Evolutionary conservation across 2,329 filamentous ascomycete genomes (phyloP), one percentile per base, ranked within the genome.

Genomic region (Colletotrichum somersetense): DNA sequence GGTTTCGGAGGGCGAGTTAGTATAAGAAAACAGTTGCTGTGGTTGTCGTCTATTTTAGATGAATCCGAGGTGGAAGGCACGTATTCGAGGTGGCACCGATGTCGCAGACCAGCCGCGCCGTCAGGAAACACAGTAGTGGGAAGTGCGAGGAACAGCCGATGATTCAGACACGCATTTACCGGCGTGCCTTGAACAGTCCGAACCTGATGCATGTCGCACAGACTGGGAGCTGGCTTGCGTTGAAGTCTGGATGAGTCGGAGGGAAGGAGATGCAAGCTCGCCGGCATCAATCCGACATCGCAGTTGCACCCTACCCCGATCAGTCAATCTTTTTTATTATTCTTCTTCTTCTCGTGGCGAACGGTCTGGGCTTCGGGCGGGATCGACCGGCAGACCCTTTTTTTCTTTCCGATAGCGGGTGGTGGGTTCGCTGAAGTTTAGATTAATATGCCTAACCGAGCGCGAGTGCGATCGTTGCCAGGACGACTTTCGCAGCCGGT

Each of bases 401-500:
- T 52, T 30, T 33, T 52, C 38, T 40, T 52, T 30, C n/a, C 33
- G 46, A 62, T 62, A 16, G 40, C 23, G 44, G 44, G 35, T 30
- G 30, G 59, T 62, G 59, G 59, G 48, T 62, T 38, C 35, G n/a
- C 46, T 62, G 59, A 46, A 62, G 44, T 62, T 62, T 30, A n/a
- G 46, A 48, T 48, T 48, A 35, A 50, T 52, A 48, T 62, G 44
- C 59, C 59, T 26, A 33, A n/a, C 30, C 59, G 44, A 44, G 57
- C 42, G 44, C 58, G 12, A 30, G 12, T 4, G 46, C 59, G 59
- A 62, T 62, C 46, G 59, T 62, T 62, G 59, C 59, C 46, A 52
- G 59, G 59, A 62, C 59, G 46, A 62, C 59, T 62, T 62, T 62
- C 8, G 59, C 59, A 50, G n/a, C 48, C 44, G 33, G 48, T 62